These are phyloP conservation scores for Brettanomyces bruxellensis DNA, from an alignment of 805 yeast genomes.

Conservation along the genomic window DNA sequence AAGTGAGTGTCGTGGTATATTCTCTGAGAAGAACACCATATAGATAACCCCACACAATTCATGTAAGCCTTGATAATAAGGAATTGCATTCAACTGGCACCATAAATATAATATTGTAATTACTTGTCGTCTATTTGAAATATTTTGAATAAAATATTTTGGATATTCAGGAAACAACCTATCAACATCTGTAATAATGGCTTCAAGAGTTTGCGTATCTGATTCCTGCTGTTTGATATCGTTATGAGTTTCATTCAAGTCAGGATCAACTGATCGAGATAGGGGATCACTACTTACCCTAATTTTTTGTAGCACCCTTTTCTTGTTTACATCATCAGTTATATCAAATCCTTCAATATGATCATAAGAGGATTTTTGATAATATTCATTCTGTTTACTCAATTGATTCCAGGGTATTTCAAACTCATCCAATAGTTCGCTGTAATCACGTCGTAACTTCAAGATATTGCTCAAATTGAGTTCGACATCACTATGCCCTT, in stretches of 20 bases:
- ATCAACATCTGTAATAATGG: conserved; percentile 42
- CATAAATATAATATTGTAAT: conserved; percentile 38
- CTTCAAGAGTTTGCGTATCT: conserved; percentile 32
- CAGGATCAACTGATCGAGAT: not conserved
- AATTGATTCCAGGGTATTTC: conserved; percentile 27
- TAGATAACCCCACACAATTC: conserved; percentile 43
- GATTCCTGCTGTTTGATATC: conserved; percentile 6
- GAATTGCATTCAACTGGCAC: conserved; percentile 33
- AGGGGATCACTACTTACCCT: conserved; percentile 6
- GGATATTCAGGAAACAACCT: conserved; percentile 39
- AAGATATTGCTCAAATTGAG: conserved; percentile 11
- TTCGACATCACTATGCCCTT: conserved; percentile 3
- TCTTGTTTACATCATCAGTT: conserved; percentile 12
- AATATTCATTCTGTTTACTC: conserved; percentile 16
- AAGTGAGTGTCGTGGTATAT: conserved; percentile 15
- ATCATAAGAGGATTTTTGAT: conserved; percentile 2
- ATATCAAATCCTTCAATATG: conserved; percentile 17
- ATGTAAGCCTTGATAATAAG: conserved; percentile 45
- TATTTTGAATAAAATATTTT: conserved; percentile 19
- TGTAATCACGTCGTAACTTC: conserved; percentile 13
- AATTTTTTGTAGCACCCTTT: conserved; percentile 1
- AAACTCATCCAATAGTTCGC: conserved; percentile 14
- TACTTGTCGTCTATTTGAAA: conserved; percentile 20
- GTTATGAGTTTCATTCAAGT: not conserved
- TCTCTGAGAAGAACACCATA: conserved; percentile 31